phyloP scores from a whole-genome alignment of 2,329 filamentous ascomycete species.

The Aspergillus sp. region DNA sequence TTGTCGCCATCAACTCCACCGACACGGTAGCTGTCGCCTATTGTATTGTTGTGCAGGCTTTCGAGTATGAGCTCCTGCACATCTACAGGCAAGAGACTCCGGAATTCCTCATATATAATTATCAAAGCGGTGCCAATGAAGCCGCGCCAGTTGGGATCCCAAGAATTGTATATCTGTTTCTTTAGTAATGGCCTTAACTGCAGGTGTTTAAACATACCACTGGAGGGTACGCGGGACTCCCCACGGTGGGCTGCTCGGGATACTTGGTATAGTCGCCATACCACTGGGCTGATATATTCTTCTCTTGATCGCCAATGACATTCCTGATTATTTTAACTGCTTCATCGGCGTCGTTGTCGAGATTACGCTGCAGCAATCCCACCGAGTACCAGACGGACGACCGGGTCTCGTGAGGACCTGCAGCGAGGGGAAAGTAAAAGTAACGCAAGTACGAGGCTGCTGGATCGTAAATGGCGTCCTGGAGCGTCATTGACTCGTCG shows the following conservation, averaged over 20 bases:
- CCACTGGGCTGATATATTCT: slow-evolving; percentile 55
- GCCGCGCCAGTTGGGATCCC: slow-evolving; percentile 66
- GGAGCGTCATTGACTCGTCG: slow-evolving; percentile 54
- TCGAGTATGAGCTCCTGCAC: slow-evolving; percentile 50
- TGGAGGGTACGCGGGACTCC: slow-evolving; percentile 50
- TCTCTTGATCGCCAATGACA: slow-evolving; percentile 39
- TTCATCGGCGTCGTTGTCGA: slow-evolving; percentile 49
- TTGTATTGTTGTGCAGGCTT: slow-evolving; percentile 55
- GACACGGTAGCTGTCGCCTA: slow-evolving; percentile 62
- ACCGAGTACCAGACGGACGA: slow-evolving; percentile 60
- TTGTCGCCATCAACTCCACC: slow-evolving; percentile 62
- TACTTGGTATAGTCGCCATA: slow-evolving; percentile 40
- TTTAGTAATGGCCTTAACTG: background rate
- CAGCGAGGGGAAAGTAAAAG: slow-evolving; percentile 39
- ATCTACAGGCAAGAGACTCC: slow-evolving; percentile 43
- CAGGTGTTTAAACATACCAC: slow-evolving; percentile 10
- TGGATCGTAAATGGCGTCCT: slow-evolving; percentile 57
- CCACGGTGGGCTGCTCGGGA: slow-evolving; percentile 55
- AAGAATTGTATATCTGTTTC: slow-evolving; percentile 53
- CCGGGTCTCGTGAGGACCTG: slow-evolving; percentile 56
- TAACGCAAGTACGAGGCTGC: slow-evolving; percentile 53
- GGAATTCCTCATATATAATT: slow-evolving; percentile 59
- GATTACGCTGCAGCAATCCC: slow-evolving; percentile 57
- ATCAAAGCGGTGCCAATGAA: slow-evolving; percentile 62
- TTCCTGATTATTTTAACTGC: slow-evolving; percentile 57